phyloP scores from a whole-genome alignment of 345 rosid genomes.

The Citrus mangshanensis region DNA sequence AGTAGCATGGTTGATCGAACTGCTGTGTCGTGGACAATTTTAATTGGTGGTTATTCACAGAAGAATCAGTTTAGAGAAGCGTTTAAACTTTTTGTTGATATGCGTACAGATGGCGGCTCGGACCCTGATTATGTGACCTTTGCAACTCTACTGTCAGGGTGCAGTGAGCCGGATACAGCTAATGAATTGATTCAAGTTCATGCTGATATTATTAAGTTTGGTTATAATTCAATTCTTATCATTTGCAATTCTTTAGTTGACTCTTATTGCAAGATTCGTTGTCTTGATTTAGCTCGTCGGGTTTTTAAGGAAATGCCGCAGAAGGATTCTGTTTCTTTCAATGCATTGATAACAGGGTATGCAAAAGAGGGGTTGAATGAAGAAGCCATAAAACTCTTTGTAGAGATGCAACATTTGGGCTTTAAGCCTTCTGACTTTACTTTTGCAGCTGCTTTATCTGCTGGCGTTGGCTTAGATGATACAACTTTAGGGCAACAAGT shows the following conservation, averaged over 20 bases:
- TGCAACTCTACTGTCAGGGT: slow-evolving; percentile 67
- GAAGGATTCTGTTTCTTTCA: slow-evolving; percentile 70
- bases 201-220: slow-evolving; percentile 49
- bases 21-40: slow-evolving; percentile 79
- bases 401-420: slow-evolving; percentile 54
- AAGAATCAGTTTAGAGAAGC: slow-evolving; percentile 44
- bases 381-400: slow-evolving; percentile 54
- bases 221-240: slow-evolving; percentile 36
- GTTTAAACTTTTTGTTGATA: slow-evolving; percentile 51
- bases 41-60: slow-evolving; percentile 66
- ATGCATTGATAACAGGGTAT: slow-evolving; percentile 71
- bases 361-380: slow-evolving; percentile 50
- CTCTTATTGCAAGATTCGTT: slow-evolving; percentile 61
- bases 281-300: slow-evolving; percentile 43
- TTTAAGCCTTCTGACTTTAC: slow-evolving; percentile 80
- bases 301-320: slow-evolving; percentile 44
- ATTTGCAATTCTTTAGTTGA: slow-evolving; percentile 71
- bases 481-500: slow-evolving; percentile 56
- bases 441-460: slow-evolving; percentile 63
- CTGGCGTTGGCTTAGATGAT: slow-evolving; percentile 53
- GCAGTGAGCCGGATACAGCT: slow-evolving; percentile 26
- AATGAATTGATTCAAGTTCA: slow-evolving; percentile 54
- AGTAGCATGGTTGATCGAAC: slow-evolving; percentile 51
- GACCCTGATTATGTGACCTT: slow-evolving; percentile 70
- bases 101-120: slow-evolving; percentile 41